Conservation (phyloP, 768 basidiomycete genomes). For the Pleurotus eryngii region DNA sequence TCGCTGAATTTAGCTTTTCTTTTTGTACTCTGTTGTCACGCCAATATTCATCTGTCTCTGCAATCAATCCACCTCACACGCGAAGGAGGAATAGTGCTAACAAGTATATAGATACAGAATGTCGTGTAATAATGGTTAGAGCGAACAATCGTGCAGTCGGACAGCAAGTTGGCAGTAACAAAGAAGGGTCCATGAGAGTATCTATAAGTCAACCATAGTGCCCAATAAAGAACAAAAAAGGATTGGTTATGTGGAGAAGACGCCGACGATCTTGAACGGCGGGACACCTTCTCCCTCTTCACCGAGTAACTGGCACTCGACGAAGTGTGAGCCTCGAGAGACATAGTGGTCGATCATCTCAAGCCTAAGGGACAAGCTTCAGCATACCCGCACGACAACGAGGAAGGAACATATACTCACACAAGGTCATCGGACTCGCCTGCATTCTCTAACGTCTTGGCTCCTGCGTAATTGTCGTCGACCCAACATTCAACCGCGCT, state of each 20-base stretch:
- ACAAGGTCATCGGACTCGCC: conserved; percentile 59
- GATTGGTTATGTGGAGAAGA: conserved; percentile 66
- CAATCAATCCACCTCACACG: too few species aligned
- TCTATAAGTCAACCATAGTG: too few species aligned
- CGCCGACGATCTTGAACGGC: conserved; percentile 87
- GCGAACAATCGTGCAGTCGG: too few species aligned
- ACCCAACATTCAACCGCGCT: conserved; percentile 92
- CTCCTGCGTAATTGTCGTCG: conserved; percentile 88
- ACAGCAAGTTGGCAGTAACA: too few species aligned
- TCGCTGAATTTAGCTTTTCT: too few species aligned
- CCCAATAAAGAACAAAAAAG: too few species aligned
- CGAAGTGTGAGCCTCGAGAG: conserved; percentile 84
- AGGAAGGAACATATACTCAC: conserved; percentile 6
- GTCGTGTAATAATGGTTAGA: too few species aligned
- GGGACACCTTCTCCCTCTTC: conserved; percentile 81
- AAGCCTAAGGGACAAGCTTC: conserved; percentile 43
- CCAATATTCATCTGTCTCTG: too few species aligned
- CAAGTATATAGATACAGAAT: too few species aligned
- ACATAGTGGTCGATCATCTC: conserved; percentile 86
- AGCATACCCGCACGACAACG: conserved; percentile 2
- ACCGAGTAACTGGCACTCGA: conserved; percentile 86
- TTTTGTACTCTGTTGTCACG: too few species aligned
- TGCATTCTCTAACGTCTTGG: conserved; percentile 73
- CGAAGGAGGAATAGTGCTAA: too few species aligned
- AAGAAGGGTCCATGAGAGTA: too few species aligned